These are phyloP conservation scores for Micractinium sp. DNA, from an alignment of 139 green algal species.

Conservation along the genomic window DNA sequence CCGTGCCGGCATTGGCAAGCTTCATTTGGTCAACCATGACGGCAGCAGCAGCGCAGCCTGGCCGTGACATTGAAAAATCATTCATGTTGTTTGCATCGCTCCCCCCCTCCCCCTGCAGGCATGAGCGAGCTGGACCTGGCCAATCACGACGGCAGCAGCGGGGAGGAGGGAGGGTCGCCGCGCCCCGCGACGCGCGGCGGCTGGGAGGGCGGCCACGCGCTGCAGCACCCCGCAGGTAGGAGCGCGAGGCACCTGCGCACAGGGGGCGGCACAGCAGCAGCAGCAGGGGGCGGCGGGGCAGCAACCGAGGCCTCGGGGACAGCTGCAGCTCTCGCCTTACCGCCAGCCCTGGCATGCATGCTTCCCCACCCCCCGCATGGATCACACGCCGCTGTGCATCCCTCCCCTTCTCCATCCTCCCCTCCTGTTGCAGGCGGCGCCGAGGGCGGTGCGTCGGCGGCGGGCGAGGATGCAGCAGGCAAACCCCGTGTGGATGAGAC, in stretches of 20 bases:
- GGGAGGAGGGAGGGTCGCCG: conserved; percentile 8
- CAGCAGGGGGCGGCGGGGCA: neutral
- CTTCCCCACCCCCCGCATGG: neutral
- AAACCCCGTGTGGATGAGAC: conserved; percentile 49
- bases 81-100: too few relatives aligned
- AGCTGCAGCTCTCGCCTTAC: neutral
- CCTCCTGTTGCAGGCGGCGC: neutral
- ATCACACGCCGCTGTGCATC: neutral
- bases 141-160: conserved; percentile 24
- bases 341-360: neutral
- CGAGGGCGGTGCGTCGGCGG: too few relatives aligned
- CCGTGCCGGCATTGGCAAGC: too few relatives aligned
- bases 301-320: neutral
- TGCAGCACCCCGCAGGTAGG: neutral
- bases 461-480: neutral
- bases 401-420: neutral
- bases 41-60: too few relatives aligned
- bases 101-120: conserved; percentile 18
- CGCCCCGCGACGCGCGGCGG: conserved; percentile 48
- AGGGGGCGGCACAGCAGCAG: too few relatives aligned
- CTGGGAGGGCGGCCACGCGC: conserved; percentile 64
- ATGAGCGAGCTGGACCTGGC: conserved; percentile 76
- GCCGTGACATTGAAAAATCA: too few relatives aligned
- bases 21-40: too few relatives aligned
- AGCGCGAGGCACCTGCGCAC: neutral